Evolutionary conservation across 208 protist species (phyloP), one percentile per base, ranked within the genome.

Genomic region (Trypanosoma lewisi): DNA sequence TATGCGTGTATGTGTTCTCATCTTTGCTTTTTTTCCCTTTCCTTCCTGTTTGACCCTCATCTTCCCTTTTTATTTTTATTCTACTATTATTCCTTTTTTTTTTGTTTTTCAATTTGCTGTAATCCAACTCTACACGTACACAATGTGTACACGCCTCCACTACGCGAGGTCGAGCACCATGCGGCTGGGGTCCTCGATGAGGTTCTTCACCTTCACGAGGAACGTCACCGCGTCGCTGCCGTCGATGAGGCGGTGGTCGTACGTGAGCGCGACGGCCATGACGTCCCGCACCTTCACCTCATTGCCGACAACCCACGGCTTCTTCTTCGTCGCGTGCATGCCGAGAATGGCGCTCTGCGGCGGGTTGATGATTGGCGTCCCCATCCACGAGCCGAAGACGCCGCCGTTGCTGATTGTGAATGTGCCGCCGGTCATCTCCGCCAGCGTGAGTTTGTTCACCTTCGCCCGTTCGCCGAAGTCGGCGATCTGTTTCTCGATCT

Each of bases 351-450:
- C 98, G 21, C 91, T 97, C 91, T 99, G 98, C 34, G 98, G 98
- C 12, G 97, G 96, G 78, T 99, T 99, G 75, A 99, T 97, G 80
- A 99, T 99, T 27, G 98, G 98, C 0, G 98, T 99, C 37, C 97
- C 97, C 91, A 99, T 97, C 79, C 99, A 96, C 28, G 93, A 98
- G 33, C 98, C 98, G 51, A 98, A 99, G 23, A 98, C 97, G 49
- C 98, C 98, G 58, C 98, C 98, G 81, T 99, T 99, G 34, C 96
- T 98, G 73, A 99, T 99, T 39, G 98, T 99, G 84, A 99, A 99
- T 27, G 98, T 99, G 48, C 98, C 98, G 61, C 98, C 98, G 2
- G 89, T 92, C 96, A 99, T 99, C 70, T 99, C 98, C 31, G 97
- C 94, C 60, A 99, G 87, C 11, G 96, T 94, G 23, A 99, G 83